phyloP scores from a whole-genome alignment of 345 rosid genomes.

The Sonneratia alba region DNA sequence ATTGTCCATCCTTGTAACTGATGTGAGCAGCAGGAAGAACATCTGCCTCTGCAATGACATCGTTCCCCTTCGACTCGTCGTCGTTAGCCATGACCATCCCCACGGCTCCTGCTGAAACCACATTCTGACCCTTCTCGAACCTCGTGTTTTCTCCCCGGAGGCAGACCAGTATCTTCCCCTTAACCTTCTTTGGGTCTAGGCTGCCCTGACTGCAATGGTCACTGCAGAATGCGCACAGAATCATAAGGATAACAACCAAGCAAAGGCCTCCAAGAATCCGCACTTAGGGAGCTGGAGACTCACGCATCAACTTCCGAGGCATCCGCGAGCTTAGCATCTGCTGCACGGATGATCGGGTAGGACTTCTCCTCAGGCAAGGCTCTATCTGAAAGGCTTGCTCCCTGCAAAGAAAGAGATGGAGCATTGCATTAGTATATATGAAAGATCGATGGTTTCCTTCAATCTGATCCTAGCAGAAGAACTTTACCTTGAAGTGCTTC shows the following conservation, averaged over 20 bases:
- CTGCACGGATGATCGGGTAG: slow-evolving; percentile 46
- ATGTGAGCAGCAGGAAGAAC: slow-evolving; percentile 43
- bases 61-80: slow-evolving; percentile 9
- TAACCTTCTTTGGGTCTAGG: slow-evolving; percentile 44
- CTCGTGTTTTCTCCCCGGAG: slow-evolving; percentile 19
- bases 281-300: slow-evolving; percentile 7
- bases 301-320: slow-evolving; percentile 34
- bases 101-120: slow-evolving; percentile 32
- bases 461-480: neutral
- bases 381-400: slow-evolving; percentile 42
- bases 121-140: slow-evolving; percentile 26
- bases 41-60: slow-evolving; percentile 24
- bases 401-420: slow-evolving; percentile 23
- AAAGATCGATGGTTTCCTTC: neutral
- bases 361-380: slow-evolving; percentile 24
- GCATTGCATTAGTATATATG: neutral
- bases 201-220: slow-evolving; percentile 26
- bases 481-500: slow-evolving; percentile 34
- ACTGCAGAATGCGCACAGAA: slow-evolving; percentile 14
- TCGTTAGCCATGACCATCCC: slow-evolving; percentile 47
- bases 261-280: neutral
- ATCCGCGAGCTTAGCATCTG: slow-evolving; percentile 25
- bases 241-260: too few relatives aligned
- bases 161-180: slow-evolving; percentile 57
- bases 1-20: slow-evolving; percentile 23